These are phyloP conservation scores for Vaccinium myrtillus DNA, from an alignment of 148 eudicot species.

Conservation along the genomic window DNA sequence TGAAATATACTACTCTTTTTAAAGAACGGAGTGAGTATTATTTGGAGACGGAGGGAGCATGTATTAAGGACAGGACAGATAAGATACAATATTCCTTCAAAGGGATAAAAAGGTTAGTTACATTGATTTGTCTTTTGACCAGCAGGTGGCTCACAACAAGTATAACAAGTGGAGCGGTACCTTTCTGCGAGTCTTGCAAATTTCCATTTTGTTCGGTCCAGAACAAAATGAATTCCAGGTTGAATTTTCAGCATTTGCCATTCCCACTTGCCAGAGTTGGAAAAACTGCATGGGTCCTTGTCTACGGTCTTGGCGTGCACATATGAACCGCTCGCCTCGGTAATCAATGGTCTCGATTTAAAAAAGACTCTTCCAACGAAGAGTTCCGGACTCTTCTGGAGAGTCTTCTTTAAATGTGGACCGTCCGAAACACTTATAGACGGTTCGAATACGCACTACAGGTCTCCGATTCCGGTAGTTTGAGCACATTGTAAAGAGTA, in stretches of 20 bases:
- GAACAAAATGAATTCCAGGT: slow-evolving; percentile 5
- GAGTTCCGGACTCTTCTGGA: too few relatives aligned
- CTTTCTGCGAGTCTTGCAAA: not conserved
- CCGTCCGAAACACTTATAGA: too few relatives aligned
- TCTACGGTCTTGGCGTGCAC: too few relatives aligned
- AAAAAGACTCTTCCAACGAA: too few relatives aligned
- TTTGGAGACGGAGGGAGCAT: too few relatives aligned
- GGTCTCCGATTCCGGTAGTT: not conserved
- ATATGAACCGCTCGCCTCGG: too few relatives aligned
- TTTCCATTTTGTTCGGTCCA: not conserved
- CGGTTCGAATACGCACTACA: too few relatives aligned
- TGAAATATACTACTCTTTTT: too few relatives aligned
- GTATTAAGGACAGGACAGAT: not conserved
- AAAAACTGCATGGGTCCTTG: not conserved
- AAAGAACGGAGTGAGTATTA: too few relatives aligned
- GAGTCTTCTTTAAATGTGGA: too few relatives aligned
- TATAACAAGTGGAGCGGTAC: not conserved
- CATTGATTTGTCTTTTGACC: slow-evolving; percentile 8
- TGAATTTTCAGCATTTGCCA: not conserved
- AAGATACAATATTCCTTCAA: not conserved
- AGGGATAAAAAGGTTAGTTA: not conserved
- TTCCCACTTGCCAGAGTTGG: slow-evolving; percentile 8
- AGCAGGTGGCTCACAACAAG: not conserved
- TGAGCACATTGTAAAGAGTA: not conserved
- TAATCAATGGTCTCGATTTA: too few relatives aligned